phyloP scores from a whole-genome alignment of 164 flowering plant genomes.

The Stephania cephalantha region DNA sequence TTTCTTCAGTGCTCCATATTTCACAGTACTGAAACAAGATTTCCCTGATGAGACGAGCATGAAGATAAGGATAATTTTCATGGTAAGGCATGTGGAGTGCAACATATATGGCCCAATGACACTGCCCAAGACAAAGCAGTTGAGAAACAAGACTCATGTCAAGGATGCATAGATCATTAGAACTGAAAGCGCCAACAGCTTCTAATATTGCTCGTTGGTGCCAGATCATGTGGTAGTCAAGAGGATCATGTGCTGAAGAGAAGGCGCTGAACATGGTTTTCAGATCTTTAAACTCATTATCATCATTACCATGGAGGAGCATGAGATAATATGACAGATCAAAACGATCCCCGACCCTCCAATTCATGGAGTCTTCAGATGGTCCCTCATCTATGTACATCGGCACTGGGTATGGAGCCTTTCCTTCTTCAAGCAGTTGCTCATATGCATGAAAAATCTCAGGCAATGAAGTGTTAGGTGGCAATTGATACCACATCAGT shows the following conservation, averaged over 20 bases:
- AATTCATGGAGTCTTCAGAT: slow-evolving; percentile 30
- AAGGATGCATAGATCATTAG: slow-evolving; percentile 77
- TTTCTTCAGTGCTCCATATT: slow-evolving; percentile 66
- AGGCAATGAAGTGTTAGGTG: slow-evolving; percentile 67
- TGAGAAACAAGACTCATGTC: slow-evolving; percentile 93
- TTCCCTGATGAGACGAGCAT: slow-evolving; percentile 68
- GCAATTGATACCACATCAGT: slow-evolving; percentile 88
- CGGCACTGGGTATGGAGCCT: slow-evolving; percentile 84
- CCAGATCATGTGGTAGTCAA: slow-evolving; percentile 99
- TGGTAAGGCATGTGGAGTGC: slow-evolving; percentile 81
- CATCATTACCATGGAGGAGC: slow-evolving; percentile 77
- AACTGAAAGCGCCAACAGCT: slow-evolving; percentile 76
- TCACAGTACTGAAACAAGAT: slow-evolving; percentile 94
- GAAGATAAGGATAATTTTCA: slow-evolving; percentile 74
- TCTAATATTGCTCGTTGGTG: slow-evolving; percentile 91
- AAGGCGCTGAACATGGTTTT: slow-evolving; percentile 93
- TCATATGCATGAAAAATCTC: slow-evolving; percentile 55
- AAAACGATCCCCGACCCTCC: slow-evolving; percentile 38
- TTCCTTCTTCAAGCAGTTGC: slow-evolving; percentile 54
- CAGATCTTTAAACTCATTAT: slow-evolving; percentile 35
- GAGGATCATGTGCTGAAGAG: slow-evolving; percentile 89
- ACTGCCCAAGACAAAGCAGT: slow-evolving; percentile 67
- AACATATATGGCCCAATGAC: slow-evolving; percentile 99
- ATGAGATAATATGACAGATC: slow-evolving; percentile 90
- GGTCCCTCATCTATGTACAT: slow-evolving; percentile 80